These are phyloP conservation scores for Didymella arachidicola DNA, from an alignment of 2,329 filamentous ascomycete genomes.

Conservation along the genomic window DNA sequence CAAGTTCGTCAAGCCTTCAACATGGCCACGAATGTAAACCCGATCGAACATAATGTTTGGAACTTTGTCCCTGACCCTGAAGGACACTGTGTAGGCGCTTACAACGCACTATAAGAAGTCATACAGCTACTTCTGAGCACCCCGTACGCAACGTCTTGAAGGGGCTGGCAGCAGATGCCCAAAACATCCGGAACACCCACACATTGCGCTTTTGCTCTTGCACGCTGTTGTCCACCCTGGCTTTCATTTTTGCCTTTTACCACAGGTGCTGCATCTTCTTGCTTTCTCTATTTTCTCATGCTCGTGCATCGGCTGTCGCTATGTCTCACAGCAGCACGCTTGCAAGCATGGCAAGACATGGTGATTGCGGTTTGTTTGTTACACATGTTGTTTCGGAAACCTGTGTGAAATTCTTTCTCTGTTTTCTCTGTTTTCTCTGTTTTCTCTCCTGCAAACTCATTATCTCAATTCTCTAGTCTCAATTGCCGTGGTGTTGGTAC, in stretches of 20 bases:
- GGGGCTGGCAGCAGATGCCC: not conserved
- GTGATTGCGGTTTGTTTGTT: constrained; percentile 34
- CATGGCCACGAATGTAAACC: not conserved
- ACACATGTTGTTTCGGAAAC: constrained; percentile 34
- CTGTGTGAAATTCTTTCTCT: constrained; percentile 16
- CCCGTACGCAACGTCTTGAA: not conserved
- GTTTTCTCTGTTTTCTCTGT: constrained; percentile 12
- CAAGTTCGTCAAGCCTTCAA: not conserved
- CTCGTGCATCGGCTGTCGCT: constrained; percentile 28
- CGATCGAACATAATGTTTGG: not conserved
- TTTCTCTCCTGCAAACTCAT: not conserved
- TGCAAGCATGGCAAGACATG: constrained; percentile 18
- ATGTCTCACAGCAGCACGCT: constrained; percentile 35
- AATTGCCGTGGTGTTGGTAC: not conserved
- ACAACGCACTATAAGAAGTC: not conserved
- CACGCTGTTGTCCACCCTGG: not conserved
- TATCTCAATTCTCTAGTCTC: not conserved
- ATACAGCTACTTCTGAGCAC: not conserved
- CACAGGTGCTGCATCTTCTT: not conserved
- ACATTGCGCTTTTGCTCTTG: not conserved
- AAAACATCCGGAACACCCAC: not conserved
- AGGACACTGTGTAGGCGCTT: not conserved
- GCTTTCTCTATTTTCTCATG: not conserved
- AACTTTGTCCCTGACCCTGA: not conserved
- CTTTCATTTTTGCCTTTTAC: no score